Conservation (phyloP, 768 basidiomycete species). For the Termitomyces sp. region DNA sequence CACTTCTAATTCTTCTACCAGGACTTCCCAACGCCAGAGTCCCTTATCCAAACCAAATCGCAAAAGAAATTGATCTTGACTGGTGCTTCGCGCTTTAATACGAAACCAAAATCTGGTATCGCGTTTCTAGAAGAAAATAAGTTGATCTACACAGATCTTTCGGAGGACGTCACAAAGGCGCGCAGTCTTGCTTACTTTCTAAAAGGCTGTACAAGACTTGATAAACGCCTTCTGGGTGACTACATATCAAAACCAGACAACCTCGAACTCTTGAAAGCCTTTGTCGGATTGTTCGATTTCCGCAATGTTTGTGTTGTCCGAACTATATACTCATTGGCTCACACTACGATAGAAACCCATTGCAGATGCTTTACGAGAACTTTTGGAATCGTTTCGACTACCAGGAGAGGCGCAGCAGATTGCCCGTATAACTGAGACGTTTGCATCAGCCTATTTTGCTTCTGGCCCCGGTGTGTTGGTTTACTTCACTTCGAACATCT, state of each 20-base stretch:
- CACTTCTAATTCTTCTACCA: conserved; percentile 20
- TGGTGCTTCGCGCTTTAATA: conserved; percentile 85
- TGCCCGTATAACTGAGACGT: conserved; percentile 88
- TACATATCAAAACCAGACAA: conserved; percentile 90
- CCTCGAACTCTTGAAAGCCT: conserved; percentile 78
- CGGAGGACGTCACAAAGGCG: conserved; percentile 49
- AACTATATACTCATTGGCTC: neutral
- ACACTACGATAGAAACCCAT: conserved; percentile 69
- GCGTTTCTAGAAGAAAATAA: conserved; percentile 90
- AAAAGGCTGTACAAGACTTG: conserved; percentile 77
- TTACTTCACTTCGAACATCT: neutral
- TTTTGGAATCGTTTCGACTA: conserved; percentile 89
- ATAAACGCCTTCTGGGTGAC: conserved; percentile 93
- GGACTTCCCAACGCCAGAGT: conserved; percentile 54
- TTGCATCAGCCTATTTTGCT: conserved; percentile 88
- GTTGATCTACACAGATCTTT: conserved; percentile 73
- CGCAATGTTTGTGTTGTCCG: conserved; percentile 56
- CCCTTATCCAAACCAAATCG: conserved; percentile 67
- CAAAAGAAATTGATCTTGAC: conserved; percentile 83
- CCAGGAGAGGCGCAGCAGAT: conserved; percentile 97
- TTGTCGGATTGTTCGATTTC: conserved; percentile 88
- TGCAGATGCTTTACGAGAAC: conserved; percentile 93
- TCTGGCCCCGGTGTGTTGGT: conserved; percentile 63
- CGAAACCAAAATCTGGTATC: conserved; percentile 87
- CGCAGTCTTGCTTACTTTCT: conserved; percentile 82